Conservation (phyloP, 1,284 basidiomycete genomes). For the Ustilago tritici region DNA sequence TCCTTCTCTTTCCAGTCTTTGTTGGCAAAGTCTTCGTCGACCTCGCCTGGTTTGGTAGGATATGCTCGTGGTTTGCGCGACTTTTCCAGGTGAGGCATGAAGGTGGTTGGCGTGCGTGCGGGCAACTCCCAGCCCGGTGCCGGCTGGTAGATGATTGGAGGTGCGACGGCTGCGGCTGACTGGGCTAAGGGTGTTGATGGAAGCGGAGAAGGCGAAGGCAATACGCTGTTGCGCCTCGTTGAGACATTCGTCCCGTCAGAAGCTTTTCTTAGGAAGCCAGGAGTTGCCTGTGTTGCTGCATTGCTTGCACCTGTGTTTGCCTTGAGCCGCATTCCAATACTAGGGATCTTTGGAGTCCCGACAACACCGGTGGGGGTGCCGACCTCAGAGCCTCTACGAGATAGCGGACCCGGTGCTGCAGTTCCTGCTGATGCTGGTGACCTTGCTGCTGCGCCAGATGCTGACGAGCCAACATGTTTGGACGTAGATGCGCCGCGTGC, state of each 20-base stretch:
- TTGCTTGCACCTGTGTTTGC: conserved; percentile 38
- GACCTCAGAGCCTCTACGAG: conserved; percentile 30
- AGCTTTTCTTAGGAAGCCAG: conserved; percentile 39
- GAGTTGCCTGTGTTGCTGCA: conserved; percentile 28
- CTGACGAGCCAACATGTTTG: conserved; percentile 22
- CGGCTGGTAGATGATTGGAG: conserved; percentile 35
- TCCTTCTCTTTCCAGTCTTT: conserved; percentile 66
- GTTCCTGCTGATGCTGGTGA: conserved; percentile 14
- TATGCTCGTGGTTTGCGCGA: conserved; percentile 51
- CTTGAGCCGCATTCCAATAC: conserved; percentile 57
- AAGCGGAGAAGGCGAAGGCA: conserved; percentile 47
- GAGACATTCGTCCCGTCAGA: conserved; percentile 38
- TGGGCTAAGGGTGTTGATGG: conserved; percentile 41
- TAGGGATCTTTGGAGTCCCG: conserved; percentile 28
- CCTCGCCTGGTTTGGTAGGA: conserved; percentile 63
- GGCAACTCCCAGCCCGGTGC: conserved; percentile 61
- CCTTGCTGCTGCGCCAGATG: conserved; percentile 18
- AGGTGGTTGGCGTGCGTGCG: conserved; percentile 49
- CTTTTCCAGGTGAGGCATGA: conserved; percentile 53
- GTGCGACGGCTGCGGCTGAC: neutral
- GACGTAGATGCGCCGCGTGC: conserved; percentile 23
- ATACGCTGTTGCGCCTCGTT: conserved; percentile 46
- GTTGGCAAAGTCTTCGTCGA: conserved; percentile 63
- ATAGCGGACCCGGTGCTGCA: conserved; percentile 7
- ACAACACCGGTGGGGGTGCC: conserved; percentile 13